Conservation (phyloP, 768 basidiomycete species). For the Grammothele lineata region DNA sequence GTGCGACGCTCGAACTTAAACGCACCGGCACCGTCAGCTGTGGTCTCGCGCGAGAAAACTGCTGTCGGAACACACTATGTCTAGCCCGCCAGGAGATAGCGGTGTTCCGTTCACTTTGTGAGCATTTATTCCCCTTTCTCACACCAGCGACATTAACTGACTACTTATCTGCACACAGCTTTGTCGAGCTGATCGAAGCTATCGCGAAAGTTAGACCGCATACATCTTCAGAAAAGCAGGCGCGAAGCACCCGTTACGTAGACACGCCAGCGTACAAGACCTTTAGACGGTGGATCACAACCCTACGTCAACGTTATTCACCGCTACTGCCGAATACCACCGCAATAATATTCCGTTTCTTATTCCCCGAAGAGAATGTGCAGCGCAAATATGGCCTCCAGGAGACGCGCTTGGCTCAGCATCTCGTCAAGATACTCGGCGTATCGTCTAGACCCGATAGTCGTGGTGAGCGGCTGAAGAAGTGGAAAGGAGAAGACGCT, state of each 20-base stretch:
- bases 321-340: constrained; percentile 39
- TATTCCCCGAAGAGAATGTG: constrained; percentile 84
- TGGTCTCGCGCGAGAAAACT: too few relatives aligned
- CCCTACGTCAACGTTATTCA: constrained; percentile 14
- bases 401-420: constrained; percentile 53
- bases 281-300: constrained; percentile 17
- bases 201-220: constrained; percentile 12
- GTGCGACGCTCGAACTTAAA: too few relatives aligned
- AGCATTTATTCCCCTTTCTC: neutral
- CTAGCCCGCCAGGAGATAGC: neutral
- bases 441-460: constrained; percentile 23
- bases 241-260: neutral
- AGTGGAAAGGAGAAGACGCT: constrained; percentile 38
- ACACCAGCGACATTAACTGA: too few relatives aligned
- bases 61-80: too few relatives aligned
- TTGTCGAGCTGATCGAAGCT: constrained; percentile 15
- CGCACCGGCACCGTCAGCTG: too few relatives aligned
- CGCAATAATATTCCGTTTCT: constrained; percentile 58
- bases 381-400: constrained; percentile 69
- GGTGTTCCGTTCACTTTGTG: constrained; percentile 1
- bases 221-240: constrained; percentile 4
- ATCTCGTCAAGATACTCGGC: constrained; percentile 44
- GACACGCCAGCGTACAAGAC: constrained; percentile 11
- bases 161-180: neutral
- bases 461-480: constrained; percentile 24